phyloP scores from a whole-genome alignment of 345 rosid species.

The Carallia brachiata region DNA sequence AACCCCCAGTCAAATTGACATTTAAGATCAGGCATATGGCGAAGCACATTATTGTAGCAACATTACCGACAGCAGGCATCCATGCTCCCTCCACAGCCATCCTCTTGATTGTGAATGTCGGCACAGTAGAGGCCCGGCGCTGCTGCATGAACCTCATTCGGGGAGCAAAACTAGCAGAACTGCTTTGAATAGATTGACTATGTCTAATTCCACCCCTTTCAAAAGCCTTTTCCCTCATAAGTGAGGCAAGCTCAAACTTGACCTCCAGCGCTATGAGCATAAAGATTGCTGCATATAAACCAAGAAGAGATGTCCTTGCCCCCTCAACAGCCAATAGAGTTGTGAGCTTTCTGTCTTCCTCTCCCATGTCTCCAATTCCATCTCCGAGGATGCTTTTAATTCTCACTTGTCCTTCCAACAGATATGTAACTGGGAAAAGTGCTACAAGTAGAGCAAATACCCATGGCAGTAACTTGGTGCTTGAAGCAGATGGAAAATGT shows the following conservation, averaged over 20 bases:
- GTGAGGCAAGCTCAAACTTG: slow-evolving; percentile 88
- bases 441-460: slow-evolving; percentile 93
- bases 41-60: slow-evolving; percentile 92
- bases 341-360: slow-evolving; percentile 78
- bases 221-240: slow-evolving; percentile 75
- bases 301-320: slow-evolving; percentile 96
- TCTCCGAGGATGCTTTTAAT: slow-evolving; percentile 61
- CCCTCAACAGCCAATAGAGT: slow-evolving; percentile 94
- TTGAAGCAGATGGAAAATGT: slow-evolving; percentile 96
- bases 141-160: slow-evolving; percentile 97
- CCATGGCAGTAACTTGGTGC: slow-evolving; percentile 96
- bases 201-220: slow-evolving; percentile 71
- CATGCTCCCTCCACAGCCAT: slow-evolving; percentile 97
- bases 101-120: slow-evolving; percentile 79
- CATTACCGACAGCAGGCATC: slow-evolving; percentile 99
- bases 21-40: slow-evolving; percentile 93
- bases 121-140: slow-evolving; percentile 64
- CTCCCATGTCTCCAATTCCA: slow-evolving; percentile 50
- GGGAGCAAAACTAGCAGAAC: slow-evolving; percentile 50
- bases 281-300: slow-evolving; percentile 92
- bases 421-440: slow-evolving; percentile 91
- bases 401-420: slow-evolving; percentile 94
- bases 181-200: slow-evolving; percentile 54
- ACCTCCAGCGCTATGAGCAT: slow-evolving; percentile 96
- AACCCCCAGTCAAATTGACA: slow-evolving; percentile 76